Percentiles rank a stretch among this genome's conserved stretches.
Evolutionary conservation across 768 basidiomycete species (phyloP).

Genomic region (Megacollybia marginata): DNA sequence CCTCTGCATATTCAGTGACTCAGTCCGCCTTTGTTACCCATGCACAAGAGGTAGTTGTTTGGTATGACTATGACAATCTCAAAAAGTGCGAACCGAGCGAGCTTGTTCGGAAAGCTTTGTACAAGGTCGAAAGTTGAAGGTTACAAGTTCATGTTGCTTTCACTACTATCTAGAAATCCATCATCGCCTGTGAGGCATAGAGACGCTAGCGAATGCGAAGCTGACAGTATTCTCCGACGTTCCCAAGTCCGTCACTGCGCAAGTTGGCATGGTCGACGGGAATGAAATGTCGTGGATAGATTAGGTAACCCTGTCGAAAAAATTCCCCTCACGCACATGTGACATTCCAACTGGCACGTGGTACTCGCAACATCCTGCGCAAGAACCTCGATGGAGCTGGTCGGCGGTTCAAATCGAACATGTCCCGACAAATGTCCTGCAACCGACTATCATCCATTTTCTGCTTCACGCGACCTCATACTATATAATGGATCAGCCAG

Average conservation of each 20-base stretch:
- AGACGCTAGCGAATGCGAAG: slow-evolving; percentile 76
- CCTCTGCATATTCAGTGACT: slow-evolving; percentile 55
- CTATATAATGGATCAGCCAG: too few relatives aligned
- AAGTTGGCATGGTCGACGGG: slow-evolving; percentile 15
- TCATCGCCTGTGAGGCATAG: slow-evolving; percentile 42
- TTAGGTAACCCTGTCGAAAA: too few relatives aligned
- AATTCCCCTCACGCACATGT: too few relatives aligned
- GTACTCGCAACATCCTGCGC: too few relatives aligned
- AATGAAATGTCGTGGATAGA: slow-evolving; percentile 11
- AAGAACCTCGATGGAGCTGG: too few relatives aligned
- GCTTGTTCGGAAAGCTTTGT: slow-evolving; percentile 28
- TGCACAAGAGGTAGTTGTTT: slow-evolving; percentile 58
- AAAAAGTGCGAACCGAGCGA: slow-evolving; percentile 59
- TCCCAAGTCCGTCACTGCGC: slow-evolving; percentile 23
- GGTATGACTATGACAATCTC: slow-evolving; percentile 71
- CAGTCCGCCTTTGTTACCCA: slow-evolving; percentile 60
- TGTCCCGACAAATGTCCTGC: too few relatives aligned
- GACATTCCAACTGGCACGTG: too few relatives aligned
- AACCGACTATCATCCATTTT: too few relatives aligned
- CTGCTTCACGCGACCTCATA: too few relatives aligned
- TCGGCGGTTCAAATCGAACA: too few relatives aligned
- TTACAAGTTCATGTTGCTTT: slow-evolving; percentile 34
- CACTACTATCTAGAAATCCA: slow-evolving; percentile 74
- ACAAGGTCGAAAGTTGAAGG: background rate
- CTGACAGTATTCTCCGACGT: slow-evolving; percentile 42